Evolutionary conservation across 2,329 filamentous ascomycete genomes (phyloP).

Genomic region (Scedosporium minutisporum): DNA sequence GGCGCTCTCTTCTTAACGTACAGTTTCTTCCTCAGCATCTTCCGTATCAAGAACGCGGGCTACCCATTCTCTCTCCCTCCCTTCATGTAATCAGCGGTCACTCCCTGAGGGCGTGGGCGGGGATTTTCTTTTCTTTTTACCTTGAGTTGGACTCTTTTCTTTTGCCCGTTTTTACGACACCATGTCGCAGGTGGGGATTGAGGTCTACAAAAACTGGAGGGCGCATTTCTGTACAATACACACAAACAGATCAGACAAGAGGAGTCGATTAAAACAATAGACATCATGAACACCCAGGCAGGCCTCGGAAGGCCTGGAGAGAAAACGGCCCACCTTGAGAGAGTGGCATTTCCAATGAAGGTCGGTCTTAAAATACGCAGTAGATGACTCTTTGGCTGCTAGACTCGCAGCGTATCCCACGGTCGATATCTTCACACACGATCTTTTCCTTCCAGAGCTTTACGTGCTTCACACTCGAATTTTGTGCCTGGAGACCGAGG

Average conservation of each 20-base stretch:
- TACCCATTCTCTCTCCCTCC: conserved; percentile 94
- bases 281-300: background rate
- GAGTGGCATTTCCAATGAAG: too few relatives aligned
- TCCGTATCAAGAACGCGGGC: conserved; percentile 86
- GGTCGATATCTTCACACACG: too few relatives aligned
- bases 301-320: background rate
- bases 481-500: too few relatives aligned
- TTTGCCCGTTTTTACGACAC: background rate
- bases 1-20: conserved; percentile 72
- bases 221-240: background rate
- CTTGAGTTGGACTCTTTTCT: background rate
- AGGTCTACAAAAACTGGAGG: background rate
- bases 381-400: too few relatives aligned
- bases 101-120: background rate
- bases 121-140: background rate
- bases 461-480: too few relatives aligned
- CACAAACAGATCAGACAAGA: background rate
- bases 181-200: background rate
- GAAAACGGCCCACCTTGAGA: too few relatives aligned
- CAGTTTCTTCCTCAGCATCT: conserved; percentile 88
- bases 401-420: too few relatives aligned
- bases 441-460: too few relatives aligned
- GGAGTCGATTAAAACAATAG: background rate
- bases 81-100: conserved; percentile 45
- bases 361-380: too few relatives aligned